Evolutionary conservation across 2,329 filamentous ascomycete species (phyloP).

Genomic region (Alternaria alternata): DNA sequence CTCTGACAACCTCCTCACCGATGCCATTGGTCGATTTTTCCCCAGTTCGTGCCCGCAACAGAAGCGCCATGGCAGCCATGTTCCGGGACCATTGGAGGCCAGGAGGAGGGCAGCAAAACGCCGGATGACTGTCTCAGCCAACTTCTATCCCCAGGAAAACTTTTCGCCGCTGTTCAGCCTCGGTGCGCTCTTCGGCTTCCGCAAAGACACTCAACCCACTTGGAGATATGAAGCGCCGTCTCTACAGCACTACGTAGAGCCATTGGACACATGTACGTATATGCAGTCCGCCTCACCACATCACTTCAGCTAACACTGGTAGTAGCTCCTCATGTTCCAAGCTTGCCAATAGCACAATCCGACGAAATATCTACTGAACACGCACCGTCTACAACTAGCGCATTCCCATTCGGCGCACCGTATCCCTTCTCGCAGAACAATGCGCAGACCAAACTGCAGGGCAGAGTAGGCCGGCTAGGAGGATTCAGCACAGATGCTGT

Average conservation of each 20-base stretch:
- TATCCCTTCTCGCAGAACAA: constrained; percentile 10
- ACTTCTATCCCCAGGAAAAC: constrained; percentile 48
- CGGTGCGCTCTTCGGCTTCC: constrained; percentile 39
- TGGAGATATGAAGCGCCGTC: constrained; percentile 51
- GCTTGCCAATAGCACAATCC: constrained; percentile 1
- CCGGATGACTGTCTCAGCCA: constrained; percentile 58
- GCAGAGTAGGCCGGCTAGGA: neutral
- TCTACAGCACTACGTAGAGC: constrained; percentile 17
- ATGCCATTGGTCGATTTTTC: constrained; percentile 61
- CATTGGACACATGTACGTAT: constrained; percentile 30
- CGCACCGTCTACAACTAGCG: neutral
- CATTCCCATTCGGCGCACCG: constrained; percentile 2
- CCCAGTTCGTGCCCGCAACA: constrained; percentile 56
- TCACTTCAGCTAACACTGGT: constrained; percentile 3
- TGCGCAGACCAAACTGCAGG: neutral
- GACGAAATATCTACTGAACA: neutral
- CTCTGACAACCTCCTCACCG: constrained; percentile 63
- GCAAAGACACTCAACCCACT: constrained; percentile 27
- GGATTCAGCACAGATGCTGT: neutral
- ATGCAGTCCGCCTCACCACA: neutral
- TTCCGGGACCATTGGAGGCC: constrained; percentile 70
- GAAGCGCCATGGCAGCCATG: constrained; percentile 65
- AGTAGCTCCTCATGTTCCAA: constrained; percentile 5
- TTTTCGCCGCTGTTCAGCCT: constrained; percentile 38
- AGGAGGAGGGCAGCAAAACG: constrained; percentile 64